Evolutionary conservation across 768 basidiomycete genomes (phyloP).

Genomic region (Sarcomyxa edulis): DNA sequence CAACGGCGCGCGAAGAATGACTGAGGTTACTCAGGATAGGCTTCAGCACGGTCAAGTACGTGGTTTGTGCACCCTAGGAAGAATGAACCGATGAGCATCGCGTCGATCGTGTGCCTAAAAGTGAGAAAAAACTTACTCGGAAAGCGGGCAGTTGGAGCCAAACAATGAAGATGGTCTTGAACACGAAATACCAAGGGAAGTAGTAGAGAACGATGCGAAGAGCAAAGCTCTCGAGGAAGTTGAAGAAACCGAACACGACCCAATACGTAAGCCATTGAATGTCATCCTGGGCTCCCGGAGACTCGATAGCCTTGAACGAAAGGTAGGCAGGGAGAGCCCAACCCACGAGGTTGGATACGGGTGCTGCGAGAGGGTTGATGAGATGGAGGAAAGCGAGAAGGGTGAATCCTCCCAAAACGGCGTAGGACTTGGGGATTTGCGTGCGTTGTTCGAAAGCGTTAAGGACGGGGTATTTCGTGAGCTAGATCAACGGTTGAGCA

Average conservation of each 20-base stretch:
- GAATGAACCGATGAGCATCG: conserved; percentile 6
- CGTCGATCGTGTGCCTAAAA: no score
- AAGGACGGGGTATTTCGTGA: conserved; percentile 83
- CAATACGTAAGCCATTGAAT: conserved; percentile 98
- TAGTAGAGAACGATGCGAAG: conserved; percentile 85
- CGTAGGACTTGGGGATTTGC: conserved; percentile 89
- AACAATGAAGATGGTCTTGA: conserved; percentile 88
- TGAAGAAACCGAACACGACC: conserved; percentile 92
- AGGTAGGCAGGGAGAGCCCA: conserved; percentile 94
- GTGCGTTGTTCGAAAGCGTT: conserved; percentile 84
- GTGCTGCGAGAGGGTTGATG: conserved; percentile 87
- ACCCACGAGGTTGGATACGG: conserved; percentile 92
- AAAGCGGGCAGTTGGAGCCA: conserved; percentile 88
- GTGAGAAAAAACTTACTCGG: conserved; percentile 53
- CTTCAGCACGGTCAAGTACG: conserved; percentile 74
- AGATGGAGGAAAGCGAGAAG: conserved; percentile 73
- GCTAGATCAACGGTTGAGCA: conserved; percentile 32
- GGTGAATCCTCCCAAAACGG: conserved; percentile 66
- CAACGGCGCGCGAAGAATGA: conserved; percentile 34
- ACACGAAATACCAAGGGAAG: conserved; percentile 88
- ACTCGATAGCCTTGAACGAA: conserved; percentile 91
- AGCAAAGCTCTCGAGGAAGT: conserved; percentile 85
- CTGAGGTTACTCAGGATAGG: conserved; percentile 70
- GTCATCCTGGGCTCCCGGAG: conserved; percentile 77
- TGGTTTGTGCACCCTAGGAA: conserved; percentile 75